phyloP scores from a whole-genome alignment of 129 eudicot species.

The Logfia minima region DNA sequence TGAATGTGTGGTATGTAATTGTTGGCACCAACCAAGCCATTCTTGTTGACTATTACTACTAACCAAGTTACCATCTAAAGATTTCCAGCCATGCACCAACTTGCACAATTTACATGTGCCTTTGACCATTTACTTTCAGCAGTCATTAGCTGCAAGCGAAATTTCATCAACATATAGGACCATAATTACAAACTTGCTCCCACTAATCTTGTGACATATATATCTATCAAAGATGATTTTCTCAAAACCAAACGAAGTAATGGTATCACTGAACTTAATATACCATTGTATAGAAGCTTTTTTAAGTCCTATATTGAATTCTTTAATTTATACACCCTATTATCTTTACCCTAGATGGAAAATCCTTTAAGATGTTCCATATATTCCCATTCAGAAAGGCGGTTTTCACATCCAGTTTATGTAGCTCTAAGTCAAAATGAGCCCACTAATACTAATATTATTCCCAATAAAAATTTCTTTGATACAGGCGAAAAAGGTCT shows the following conservation, averaged over 20 bases:
- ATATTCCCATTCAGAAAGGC: background rate
- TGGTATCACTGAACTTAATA: background rate
- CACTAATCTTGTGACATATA: background rate
- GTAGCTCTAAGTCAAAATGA: slow-evolving; percentile 1
- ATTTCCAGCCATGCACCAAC: too few relatives aligned
- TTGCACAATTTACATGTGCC: too few relatives aligned
- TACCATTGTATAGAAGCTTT: background rate
- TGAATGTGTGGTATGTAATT: too few relatives aligned
- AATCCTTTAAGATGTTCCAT: too few relatives aligned
- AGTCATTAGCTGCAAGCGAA: too few relatives aligned
- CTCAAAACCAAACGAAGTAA: background rate
- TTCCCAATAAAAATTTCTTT: background rate
- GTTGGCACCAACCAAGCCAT: too few relatives aligned
- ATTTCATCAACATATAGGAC: too few relatives aligned
- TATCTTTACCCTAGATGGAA: background rate
- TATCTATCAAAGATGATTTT: background rate
- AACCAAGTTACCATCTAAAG: too few relatives aligned
- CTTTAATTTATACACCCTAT: background rate
- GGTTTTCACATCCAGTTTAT: background rate
- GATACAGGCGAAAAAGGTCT: background rate
- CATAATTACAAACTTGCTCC: background rate
- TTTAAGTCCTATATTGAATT: background rate
- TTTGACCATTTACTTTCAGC: too few relatives aligned
- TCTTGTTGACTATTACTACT: too few relatives aligned
- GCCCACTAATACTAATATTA: background rate